These are phyloP conservation scores for Gynochthodes officinalis DNA, from an alignment of 257 asterid species.

Conservation along the genomic window DNA sequence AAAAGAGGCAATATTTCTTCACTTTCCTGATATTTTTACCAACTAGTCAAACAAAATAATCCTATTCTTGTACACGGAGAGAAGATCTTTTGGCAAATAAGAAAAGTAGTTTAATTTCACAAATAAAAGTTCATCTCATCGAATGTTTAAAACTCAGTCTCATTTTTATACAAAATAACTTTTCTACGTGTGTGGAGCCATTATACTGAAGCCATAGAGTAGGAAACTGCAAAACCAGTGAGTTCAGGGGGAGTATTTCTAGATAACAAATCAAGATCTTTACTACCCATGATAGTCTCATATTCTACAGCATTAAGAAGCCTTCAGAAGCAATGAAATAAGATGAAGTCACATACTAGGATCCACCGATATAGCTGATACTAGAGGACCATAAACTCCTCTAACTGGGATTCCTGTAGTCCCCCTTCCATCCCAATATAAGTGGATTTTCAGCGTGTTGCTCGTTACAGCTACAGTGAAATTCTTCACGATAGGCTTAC, in stretches of 20 bases:
- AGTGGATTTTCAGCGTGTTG: slow-evolving; percentile 66
- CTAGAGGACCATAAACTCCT: slow-evolving; percentile 83
- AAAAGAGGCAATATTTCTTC: background rate
- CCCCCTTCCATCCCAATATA: slow-evolving; percentile 91
- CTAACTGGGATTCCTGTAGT: slow-evolving; percentile 84
- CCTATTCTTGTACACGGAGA: background rate
- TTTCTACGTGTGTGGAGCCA: background rate
- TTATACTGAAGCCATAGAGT: background rate
- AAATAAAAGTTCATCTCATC: background rate
- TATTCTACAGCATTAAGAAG: background rate
- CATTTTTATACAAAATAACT: background rate
- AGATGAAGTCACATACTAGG: slow-evolving; percentile 53
- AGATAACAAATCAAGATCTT: background rate
- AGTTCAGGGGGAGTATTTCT: background rate
- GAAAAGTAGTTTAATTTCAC: background rate
- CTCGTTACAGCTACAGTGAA: slow-evolving; percentile 54
- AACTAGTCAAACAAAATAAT: background rate
- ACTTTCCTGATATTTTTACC: background rate
- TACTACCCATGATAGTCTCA: background rate
- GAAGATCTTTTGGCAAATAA: background rate
- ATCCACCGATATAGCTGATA: slow-evolving; percentile 84
- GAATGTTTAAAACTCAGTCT: background rate
- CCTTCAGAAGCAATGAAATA: background rate
- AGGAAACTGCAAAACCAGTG: background rate
- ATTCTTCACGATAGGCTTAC: slow-evolving; percentile 49